Base-by-base conservation (phyloP, 208 protist genomes). In the Crithidia fasciculata region DNA sequence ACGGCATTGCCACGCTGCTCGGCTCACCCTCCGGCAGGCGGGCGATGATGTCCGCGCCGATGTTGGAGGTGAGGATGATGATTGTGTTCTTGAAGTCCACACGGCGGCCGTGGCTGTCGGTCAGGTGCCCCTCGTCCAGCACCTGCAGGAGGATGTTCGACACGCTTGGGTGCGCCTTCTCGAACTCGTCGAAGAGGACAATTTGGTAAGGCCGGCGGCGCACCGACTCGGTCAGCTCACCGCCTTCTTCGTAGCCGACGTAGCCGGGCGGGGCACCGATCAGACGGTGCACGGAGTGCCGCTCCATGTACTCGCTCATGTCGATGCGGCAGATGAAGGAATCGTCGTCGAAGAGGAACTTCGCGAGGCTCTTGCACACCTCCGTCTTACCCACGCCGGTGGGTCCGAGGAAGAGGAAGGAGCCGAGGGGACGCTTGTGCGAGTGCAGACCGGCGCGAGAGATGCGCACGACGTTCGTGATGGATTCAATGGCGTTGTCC, bases 271-370 rank as follows among this genome's bases (percentile, higher is more conserved):
- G 98, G 9, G 98, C 90, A 37, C 99, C 99, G 76, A 99, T 99
- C 5, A 99, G 88, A 39, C 98, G 84, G 15, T 97, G 80, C 4
- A 99, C 97, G 8, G 90, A 90, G 83, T 99, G 98, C 55, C 86
- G 66, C 81, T 99, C 97, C 96, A 99, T 99, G 87, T 99, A 99
- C 87, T 99, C 98, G 68, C 85, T 96, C 98, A 99, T 99, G 89
- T 99, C 98, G 63, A 99, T 97, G 36, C 98, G 91, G 49, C 99
- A 92, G 43, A 99, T 98, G 66, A 95, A 88, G 10, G 96, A 88
- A 40, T 99, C 98, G 60, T 98, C 90, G 81, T 99, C 98, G 69
- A 99, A 99, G 16, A 99, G 90, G 40, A 98, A 91, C 65, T 81
- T 80, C 4, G 97, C 96, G 4, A 99, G 85, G 54, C 93, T 82